A percentile compares a stretch with the other conserved stretches of the same genome.
Evolutionary conservation across 2,329 filamentous ascomycete species (phyloP).

Genomic region (Bipolaris victoriae): DNA sequence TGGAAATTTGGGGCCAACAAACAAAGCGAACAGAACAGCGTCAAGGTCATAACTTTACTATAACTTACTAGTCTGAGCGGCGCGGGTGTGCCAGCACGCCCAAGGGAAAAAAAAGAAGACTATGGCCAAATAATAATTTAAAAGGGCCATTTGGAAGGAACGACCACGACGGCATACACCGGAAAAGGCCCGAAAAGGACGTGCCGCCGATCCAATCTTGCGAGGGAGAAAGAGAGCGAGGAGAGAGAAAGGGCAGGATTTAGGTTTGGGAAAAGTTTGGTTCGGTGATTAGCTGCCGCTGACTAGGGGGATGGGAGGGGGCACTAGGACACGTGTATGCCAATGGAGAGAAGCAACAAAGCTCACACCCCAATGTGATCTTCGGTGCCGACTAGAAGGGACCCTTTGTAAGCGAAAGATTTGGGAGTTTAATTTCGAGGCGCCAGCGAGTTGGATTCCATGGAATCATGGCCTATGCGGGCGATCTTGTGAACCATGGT

Average conservation of each 20-base stretch:
- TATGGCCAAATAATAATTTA: background rate
- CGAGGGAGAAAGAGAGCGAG: background rate
- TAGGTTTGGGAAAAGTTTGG: constrained; percentile 9
- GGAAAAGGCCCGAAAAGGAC: constrained; percentile 12
- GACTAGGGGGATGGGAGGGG: background rate
- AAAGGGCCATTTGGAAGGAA: constrained; percentile 9
- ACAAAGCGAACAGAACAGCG: background rate
- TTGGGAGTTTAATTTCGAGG: constrained; percentile 6
- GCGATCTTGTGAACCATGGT: constrained; percentile 15
- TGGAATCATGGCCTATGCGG: background rate
- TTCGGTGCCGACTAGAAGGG: constrained; percentile 3
- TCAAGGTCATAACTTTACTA: too few relatives aligned
- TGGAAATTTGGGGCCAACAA: background rate
- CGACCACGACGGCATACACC: constrained; percentile 1
- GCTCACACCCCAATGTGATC: background rate
- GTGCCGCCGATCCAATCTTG: constrained; percentile 14
- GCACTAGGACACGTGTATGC: constrained; percentile 10
- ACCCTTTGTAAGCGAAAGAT: constrained; percentile 7
- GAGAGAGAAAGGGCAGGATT: background rate
- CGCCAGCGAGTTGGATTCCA: constrained; percentile 9
- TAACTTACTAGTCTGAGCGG: too few relatives aligned
- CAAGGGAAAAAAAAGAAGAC: too few relatives aligned
- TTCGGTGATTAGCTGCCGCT: constrained; percentile 16
- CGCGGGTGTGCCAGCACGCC: background rate
- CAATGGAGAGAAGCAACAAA: constrained; percentile 1